phyloP scores from a whole-genome alignment of 1,284 basidiomycete species.

The Vanrija sp. region DNA sequence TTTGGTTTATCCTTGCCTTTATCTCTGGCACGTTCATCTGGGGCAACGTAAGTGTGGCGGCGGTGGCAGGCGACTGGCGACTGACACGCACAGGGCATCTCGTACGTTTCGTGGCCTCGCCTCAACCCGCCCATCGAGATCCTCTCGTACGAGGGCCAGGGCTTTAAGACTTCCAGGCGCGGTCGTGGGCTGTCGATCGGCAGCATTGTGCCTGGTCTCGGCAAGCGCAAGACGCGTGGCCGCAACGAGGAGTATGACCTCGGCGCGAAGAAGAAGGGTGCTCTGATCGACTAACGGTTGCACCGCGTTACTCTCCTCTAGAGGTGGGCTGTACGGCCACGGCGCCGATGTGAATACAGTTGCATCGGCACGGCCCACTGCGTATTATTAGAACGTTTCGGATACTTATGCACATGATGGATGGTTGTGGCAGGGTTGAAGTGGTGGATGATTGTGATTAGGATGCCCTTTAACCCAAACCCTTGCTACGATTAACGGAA shows the following conservation, averaged over 20 bases:
- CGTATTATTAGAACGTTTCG: too few species aligned
- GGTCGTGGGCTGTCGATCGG: constrained; percentile 62
- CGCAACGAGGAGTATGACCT: constrained; percentile 32
- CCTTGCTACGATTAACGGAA: too few species aligned
- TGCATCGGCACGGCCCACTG: too few species aligned
- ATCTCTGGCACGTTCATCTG: constrained; percentile 66
- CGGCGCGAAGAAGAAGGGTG: constrained; percentile 48
- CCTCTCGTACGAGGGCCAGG: constrained; percentile 81
- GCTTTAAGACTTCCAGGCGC: constrained; percentile 69
- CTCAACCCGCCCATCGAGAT: constrained; percentile 78
- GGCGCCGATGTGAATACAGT: too few species aligned
- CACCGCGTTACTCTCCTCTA: too few species aligned
- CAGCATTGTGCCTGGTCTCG: constrained; percentile 46
- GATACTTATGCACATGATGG: too few species aligned
- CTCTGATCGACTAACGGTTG: constrained; percentile 42
- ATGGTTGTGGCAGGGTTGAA: too few species aligned
- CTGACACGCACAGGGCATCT: constrained; percentile 37
- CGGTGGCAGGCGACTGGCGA: not conserved
- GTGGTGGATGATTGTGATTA: too few species aligned
- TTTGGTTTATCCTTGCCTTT: constrained; percentile 67
- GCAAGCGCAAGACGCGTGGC: constrained; percentile 25
- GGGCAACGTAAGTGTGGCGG: constrained; percentile 54
- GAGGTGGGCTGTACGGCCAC: too few species aligned
- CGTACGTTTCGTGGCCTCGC: constrained; percentile 90
- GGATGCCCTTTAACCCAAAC: too few species aligned